Base-by-base conservation (phyloP, 345 rosid species). In the Rhodamnia argentea region DNA sequence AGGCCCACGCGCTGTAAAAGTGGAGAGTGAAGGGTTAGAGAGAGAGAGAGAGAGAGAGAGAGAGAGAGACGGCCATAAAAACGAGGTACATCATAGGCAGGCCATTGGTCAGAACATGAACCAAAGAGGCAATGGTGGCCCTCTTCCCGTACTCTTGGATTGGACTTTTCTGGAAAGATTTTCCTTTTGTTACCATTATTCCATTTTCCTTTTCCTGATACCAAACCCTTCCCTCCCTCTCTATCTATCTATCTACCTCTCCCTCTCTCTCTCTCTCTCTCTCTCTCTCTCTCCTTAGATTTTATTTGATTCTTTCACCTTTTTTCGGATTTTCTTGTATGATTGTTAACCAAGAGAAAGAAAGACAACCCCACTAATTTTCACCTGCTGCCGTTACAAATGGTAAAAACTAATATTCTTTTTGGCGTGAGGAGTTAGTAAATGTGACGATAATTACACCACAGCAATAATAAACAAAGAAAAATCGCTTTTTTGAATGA, bases 61-160 rank as follows among this genome's bases (percentile, higher is more conserved):
- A 44, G 40, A 82, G 27, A 44, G 18, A 83, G 58, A 26, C 13
- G 84, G 86, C 82, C 82, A 90, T 85, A 90, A 88, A 92, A 89
- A 92, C 91, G 91, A 90, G 93, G 93, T 89, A 91, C 92, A 91
- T 86, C 86, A 74, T 64, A 87, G 83, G 86, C 84, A 89, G 86
- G 90, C 60, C 56, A 93, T 90, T 90, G 95, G 95, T 85, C 29
- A 75, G 62, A 42, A 40, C 86, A 29, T 84, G 92, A 92, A 92
- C 88, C 86, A 92, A 89, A 90, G 90, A 88, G 87, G 96, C 89
- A 88, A 90, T 52, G 56, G 89, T 93, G 95, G 92, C 86, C 91
- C 89, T 86, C 92, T 85, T 91, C 93, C 98, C 95, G 98, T 95
- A 93, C 98, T 90, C 91, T 93, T 94, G 94, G 98, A 94, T 94